Conservation (phyloP, 257 asterid species). For the Nemophila menziesii region DNA sequence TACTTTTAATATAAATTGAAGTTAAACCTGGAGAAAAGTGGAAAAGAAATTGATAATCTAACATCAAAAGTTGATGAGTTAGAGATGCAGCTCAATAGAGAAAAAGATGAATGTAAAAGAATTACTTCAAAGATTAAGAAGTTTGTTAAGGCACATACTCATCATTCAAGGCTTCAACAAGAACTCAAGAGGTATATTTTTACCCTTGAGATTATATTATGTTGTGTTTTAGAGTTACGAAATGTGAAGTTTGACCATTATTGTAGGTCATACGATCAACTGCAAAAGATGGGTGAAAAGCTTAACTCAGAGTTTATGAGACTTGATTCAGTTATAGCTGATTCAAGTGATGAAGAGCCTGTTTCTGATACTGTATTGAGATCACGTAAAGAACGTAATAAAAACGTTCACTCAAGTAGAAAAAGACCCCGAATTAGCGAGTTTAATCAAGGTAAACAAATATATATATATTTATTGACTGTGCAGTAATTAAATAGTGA, state of each 20-base stretch:
- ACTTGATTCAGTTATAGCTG: no score
- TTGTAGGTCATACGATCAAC: constrained; percentile 64
- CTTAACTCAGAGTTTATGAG: constrained; percentile 37
- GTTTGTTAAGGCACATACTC: constrained; percentile 65
- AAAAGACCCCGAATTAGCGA: constrained; percentile 43
- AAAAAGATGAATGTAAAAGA: no score
- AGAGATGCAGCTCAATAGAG: no score
- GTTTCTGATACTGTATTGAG: constrained; percentile 26
- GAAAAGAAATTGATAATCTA: no score
- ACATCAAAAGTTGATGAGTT: no score
- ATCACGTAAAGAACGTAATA: constrained; percentile 32
- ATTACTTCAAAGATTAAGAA: constrained; percentile 47
- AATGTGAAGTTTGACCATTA: constrained; percentile 2
- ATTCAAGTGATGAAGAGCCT: constrained; percentile 39
- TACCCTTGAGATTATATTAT: background rate
- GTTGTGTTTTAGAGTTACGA: background rate
- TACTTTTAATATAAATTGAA: no score
- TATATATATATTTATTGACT: no score
- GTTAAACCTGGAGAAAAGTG: no score
- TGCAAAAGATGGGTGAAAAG: constrained; percentile 65
- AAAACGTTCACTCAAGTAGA: constrained; percentile 35
- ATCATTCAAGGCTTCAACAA: constrained; percentile 52
- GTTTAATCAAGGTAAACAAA: constrained; percentile 43
- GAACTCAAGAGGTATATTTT: constrained; percentile 65
- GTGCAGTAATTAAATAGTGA: no score